A percentile compares a stretch with the other conserved stretches of the same genome.
Evolutionary conservation across 2,329 filamentous ascomycete species (phyloP).

Genomic region (Cladosporium velox): DNA sequence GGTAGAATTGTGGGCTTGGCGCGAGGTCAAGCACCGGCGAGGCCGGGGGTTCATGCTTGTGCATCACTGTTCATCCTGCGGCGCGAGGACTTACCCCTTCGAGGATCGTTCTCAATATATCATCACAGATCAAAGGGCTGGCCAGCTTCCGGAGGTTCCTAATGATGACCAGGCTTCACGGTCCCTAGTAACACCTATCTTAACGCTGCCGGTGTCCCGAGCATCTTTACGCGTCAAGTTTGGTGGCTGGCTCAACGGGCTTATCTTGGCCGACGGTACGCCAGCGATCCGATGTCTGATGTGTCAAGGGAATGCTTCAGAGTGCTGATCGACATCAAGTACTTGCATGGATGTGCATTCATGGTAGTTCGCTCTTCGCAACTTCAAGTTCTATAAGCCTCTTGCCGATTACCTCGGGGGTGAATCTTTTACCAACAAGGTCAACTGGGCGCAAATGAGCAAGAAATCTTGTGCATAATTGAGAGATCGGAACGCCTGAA

Average conservation of each 20-base stretch:
- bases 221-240: background rate
- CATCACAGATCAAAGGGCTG: background rate
- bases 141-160: background rate
- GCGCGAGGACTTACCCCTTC: slow-evolving; percentile 16
- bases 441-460: background rate
- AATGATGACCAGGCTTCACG: background rate
- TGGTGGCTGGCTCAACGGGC: background rate
- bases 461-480: background rate
- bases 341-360: background rate
- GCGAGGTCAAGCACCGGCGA: background rate
- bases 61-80: slow-evolving; percentile 5
- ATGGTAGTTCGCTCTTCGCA: background rate
- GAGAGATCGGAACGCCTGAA: background rate
- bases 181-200: background rate
- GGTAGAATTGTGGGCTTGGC: slow-evolving; percentile 18
- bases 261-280: background rate
- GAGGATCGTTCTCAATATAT: background rate
- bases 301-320: background rate
- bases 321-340: background rate
- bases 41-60: background rate
- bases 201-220: slow-evolving; percentile 7
- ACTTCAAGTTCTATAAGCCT: background rate
- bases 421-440: background rate
- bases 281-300: background rate
- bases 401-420: background rate